phyloP scores from a whole-genome alignment of 768 basidiomycete genomes.

The Auriscalpium orientale region DNA sequence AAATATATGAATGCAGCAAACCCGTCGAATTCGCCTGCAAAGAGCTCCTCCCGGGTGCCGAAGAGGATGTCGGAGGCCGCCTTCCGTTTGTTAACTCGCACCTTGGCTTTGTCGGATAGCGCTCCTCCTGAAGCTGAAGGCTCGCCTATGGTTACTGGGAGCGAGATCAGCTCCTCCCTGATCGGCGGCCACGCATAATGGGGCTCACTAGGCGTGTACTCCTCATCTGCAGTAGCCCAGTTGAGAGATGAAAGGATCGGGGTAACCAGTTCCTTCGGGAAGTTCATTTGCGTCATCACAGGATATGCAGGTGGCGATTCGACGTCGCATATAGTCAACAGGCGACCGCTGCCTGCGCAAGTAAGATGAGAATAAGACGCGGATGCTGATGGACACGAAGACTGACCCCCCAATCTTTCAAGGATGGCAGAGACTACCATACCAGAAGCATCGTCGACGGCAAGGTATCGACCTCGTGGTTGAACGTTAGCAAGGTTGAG shows the following conservation, averaged over 20 bases:
- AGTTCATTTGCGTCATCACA: slow-evolving; percentile 81
- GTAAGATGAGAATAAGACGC: not conserved
- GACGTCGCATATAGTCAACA: slow-evolving; percentile 80
- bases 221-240: slow-evolving; percentile 84
- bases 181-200: too few relatives aligned
- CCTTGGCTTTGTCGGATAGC: slow-evolving; percentile 65
- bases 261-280: slow-evolving; percentile 44
- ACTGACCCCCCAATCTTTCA: slow-evolving; percentile 76
- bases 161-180: too few relatives aligned
- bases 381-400: not conserved
- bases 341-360: slow-evolving; percentile 60
- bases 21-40: slow-evolving; percentile 86
- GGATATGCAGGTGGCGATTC: slow-evolving; percentile 93
- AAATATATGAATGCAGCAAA: slow-evolving; percentile 27
- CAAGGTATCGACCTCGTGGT: slow-evolving; percentile 82
- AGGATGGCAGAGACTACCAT: slow-evolving; percentile 78
- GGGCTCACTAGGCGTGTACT: slow-evolving; percentile 55
- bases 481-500: slow-evolving; percentile 75
- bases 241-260: slow-evolving; percentile 65
- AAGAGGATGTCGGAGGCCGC: slow-evolving; percentile 53
- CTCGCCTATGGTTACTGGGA: too few relatives aligned
- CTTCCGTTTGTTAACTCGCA: slow-evolving; percentile 71
- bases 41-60: slow-evolving; percentile 69
- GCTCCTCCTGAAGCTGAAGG: slow-evolving; percentile 25
- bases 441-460: slow-evolving; percentile 90